Base-by-base conservation (phyloP, 805 yeast genomes). In the Hanseniaspora guilliermondii region DNA sequence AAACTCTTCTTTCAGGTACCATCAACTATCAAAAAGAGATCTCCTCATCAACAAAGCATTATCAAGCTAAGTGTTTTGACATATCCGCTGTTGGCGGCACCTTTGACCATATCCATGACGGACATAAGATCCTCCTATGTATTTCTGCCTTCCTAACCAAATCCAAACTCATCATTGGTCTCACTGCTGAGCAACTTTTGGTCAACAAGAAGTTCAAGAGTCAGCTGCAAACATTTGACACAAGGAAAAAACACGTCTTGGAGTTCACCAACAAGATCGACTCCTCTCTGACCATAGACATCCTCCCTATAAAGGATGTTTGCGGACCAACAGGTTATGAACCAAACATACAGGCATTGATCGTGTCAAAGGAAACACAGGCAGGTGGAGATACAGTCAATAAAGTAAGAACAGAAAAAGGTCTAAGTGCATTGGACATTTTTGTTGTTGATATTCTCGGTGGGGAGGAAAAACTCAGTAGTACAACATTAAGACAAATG, bases 41-140 rank as follows among this genome's bases (percentile, higher is more conserved):
- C 8, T 21, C 49, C 2, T 19, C 41, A 1, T 38, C 41, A 16
- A 21, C 9, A 25, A 38, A 21, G 6, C 12, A 9, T 2, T 58
- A 60, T 21, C 63, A 60, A 17, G 61, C 61, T 22, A 60, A 64
- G 9, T 53, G 58, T 3, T 73, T 68, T 56, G 56, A 59, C 17
- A 72, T 73, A 5, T 61, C 66, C 27, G 91, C 96, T 0, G 81
- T 91, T 1, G 98, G 98, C 0, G 99, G 99, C 0, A 93, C 98
- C 0, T 93, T 93, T 70, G 99, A 93, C 64, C 97, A 93, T 68
- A 64, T 93, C 37, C 99, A 93, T 61, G 95, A 85, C 63, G 99
- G 97, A 0, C 99, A 93, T 68, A 87, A 85, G 65, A 83, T 93
- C 30, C 71, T 93, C 27, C 72, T 93, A 95, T 0, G 78, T 80